Evolutionary conservation across 2,329 filamentous ascomycete genomes (phyloP).

Genomic region (Microsporum ferrugineum): DNA sequence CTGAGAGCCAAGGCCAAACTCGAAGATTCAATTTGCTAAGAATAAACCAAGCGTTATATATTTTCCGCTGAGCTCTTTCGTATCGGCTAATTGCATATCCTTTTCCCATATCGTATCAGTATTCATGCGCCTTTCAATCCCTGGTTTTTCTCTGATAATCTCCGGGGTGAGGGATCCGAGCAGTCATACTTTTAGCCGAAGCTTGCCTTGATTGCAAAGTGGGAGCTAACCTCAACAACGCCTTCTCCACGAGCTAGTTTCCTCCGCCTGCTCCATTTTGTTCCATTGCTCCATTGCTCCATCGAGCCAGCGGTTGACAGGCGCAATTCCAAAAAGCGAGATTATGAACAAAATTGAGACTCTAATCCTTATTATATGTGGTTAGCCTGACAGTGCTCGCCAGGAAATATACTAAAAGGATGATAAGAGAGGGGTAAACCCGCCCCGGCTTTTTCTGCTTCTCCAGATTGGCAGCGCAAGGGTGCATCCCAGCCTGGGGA

Average conservation of each 20-base stretch:
- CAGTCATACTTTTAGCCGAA: not conserved
- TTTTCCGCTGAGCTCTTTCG: not conserved
- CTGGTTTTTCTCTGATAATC: conserved; percentile 2
- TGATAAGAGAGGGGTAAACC: conserved; percentile 1
- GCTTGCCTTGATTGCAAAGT: not conserved
- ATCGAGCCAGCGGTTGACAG: not conserved
- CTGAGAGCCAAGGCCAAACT: not conserved
- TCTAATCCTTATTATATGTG: not conserved
- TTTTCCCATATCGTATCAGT: not conserved
- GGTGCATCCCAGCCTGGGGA: conserved; percentile 4
- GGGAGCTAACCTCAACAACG: not conserved
- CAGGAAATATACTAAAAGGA: not conserved
- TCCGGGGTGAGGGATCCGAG: conserved; percentile 1
- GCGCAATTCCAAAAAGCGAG: not conserved
- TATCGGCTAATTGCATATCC: conserved; percentile 3
- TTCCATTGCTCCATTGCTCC: not conserved
- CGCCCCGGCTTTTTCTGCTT: conserved; percentile 2
- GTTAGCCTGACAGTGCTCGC: not conserved
- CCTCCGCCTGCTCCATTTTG: not conserved
- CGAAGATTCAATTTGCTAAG: not conserved
- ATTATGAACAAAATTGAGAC: not conserved
- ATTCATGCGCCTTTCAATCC: not conserved
- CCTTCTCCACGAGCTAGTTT: not conserved
- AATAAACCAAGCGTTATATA: not conserved
- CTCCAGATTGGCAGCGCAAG: not conserved